These are phyloP conservation scores for Kwoniella shandongensis DNA, from an alignment of 768 basidiomycete species.

Conservation along the genomic window DNA sequence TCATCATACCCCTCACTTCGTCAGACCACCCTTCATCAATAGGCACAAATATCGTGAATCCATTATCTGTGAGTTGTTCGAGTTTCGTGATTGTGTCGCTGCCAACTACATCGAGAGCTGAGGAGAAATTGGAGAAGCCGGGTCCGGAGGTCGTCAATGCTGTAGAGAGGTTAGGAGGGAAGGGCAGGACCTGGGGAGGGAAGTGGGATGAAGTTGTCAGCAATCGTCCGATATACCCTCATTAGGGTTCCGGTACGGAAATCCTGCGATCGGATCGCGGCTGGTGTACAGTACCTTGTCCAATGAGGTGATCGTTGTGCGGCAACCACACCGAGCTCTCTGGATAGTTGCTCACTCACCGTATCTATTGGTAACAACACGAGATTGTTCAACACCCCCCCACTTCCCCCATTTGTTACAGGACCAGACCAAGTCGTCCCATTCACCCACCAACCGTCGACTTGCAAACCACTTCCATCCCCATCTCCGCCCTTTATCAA, in stretches of 20 bases:
- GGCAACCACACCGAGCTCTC: too few relatives aligned
- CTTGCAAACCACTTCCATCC: conserved; percentile 10
- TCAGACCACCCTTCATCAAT: conserved; percentile 36
- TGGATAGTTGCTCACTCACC: conserved; percentile 34
- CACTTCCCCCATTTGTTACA: conserved; percentile 12
- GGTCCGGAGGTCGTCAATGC: conserved; percentile 8
- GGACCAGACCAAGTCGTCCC: conserved; percentile 30
- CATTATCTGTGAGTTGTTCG: conserved; percentile 24
- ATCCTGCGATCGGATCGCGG: too few relatives aligned
- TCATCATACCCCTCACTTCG: conserved; percentile 17
- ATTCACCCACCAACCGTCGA: conserved; percentile 27
- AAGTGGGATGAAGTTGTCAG: too few relatives aligned
- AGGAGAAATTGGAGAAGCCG: conserved; percentile 14
- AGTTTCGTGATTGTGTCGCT: conserved; percentile 18
- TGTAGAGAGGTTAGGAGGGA: conserved; percentile 21
- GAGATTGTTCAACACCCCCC: conserved; percentile 25
- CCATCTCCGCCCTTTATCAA: conserved; percentile 20
- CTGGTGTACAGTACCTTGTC: too few relatives aligned
- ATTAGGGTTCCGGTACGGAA: too few relatives aligned
- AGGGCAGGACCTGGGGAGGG: conserved; percentile 30
- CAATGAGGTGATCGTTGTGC: too few relatives aligned
- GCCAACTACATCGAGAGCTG: conserved; percentile 18
- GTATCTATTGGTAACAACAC: conserved; percentile 38
- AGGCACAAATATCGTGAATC: conserved; percentile 46
- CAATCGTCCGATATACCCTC: too few relatives aligned